Evolutionary conservation across 164 flowering plant genomes (phyloP), one percentile per base, ranked within the genome.

Genomic region (Nymphaea colorata): DNA sequence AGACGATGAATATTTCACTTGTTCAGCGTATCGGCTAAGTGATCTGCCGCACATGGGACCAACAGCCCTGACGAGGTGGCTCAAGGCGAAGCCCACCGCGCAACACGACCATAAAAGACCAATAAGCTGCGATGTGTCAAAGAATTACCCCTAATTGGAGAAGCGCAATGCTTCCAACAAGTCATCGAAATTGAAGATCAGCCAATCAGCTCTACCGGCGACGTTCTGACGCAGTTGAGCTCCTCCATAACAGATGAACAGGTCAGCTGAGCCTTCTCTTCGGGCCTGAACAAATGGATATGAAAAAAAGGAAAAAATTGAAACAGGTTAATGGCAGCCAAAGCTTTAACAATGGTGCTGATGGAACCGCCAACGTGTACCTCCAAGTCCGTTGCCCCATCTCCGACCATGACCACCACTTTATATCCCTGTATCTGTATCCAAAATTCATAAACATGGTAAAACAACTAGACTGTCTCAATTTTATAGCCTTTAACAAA

Each of bases 301-400:
- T 45, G 5, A 5, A 10, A 10, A 45, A 45, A 45, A 10, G 5
- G 53, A 45, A 10, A 45, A 45, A 10, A 45, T 25, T 25, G 0
- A 25, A 25, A 25, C 36, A 25, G 36, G 36, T 25, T 25, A 25
- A 25, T 25, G 36, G 36, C 36, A 25, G 36, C 53, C 53, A 45
- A 45, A 10, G 7, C 7, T 45, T 45, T 45, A 5, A 45, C 53
- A 5, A 45, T 45, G 53, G 10, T 45, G 5, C 10, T 45, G 10
- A 5, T 45, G 10, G 10, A 5, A 5, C 10, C 2, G 10, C 53
- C 53, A 45, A 45, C 5, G 53, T 45, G 70, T 73, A 92, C 99
- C 94, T 95, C 98, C 61, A 87, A 93, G 79, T 92, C 99, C 61
- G 99, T 95, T 62, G 96, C 98, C 61, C 97, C 98, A 80, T 95